Base-by-base conservation (phyloP, 2,329 filamentous ascomycete genomes). In the Gnomoniopsis sp. region DNA sequence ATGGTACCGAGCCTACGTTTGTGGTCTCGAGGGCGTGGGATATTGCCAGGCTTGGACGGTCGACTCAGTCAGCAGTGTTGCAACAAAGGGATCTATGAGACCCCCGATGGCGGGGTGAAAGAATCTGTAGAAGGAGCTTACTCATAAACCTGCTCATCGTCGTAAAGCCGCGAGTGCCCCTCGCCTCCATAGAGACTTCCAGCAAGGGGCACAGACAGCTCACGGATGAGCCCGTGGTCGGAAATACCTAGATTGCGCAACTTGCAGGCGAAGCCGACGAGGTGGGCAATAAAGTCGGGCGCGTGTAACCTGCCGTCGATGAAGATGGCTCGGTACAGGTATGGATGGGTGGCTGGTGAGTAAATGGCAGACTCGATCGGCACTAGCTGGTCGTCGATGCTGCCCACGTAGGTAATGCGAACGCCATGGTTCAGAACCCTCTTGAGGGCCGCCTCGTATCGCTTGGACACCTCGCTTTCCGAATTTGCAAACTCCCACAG, bases 321-420 rank as follows among this genome's bases (percentile, higher is more conserved):
- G 70, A 98, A 98, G 17, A 96, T 92, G n/a, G 93, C 91, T 30
- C 95, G 88, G 71, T 92, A 96, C 59, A 98, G 93, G 71, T 97
- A 93, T 0, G 95, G 95, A 68, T 99, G 95, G 21, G 86, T 87
- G 3, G 92, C 86, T 0, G 89, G 89, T 0, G 91, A 89, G 72
- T 96, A 96, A 0, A 95, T 86, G 17, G 93, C 92, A 2, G 93
- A 97, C 85, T 97, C 93, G 69, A 99, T 79, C 3, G 93, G 93
- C 15, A 99, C 93, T 2, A 99, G 80, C 72, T 99, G 95, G 72
- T 99, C 95, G 71, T 99, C 95, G 53, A 99, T 96, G 72, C 93
- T 97, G 55, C 93, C 93, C 60, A 96, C 82, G 70, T 93, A 97
- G 0, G 92, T 89, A 51, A 98, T 85, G 44, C 91, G 85, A 15